Percentiles rank a stretch among this genome's conserved stretches.
These are phyloP conservation scores for Fusarium papillatum DNA, from an alignment of 2,329 filamentous ascomycete genomes.

Conservation along the genomic window DNA sequence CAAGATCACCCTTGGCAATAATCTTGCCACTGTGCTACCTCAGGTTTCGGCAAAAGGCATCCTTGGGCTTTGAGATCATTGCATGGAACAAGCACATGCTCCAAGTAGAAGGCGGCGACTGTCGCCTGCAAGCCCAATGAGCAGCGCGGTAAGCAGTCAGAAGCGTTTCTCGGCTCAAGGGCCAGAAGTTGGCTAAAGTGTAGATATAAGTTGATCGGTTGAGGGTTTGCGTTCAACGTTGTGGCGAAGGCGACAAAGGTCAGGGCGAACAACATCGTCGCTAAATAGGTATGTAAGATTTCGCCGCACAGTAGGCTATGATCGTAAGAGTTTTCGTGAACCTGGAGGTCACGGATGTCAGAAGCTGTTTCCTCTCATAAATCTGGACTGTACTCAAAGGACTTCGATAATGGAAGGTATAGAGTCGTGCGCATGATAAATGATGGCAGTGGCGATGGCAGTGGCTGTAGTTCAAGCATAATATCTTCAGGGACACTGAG, in stretches of 20 bases:
- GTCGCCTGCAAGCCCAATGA: too few species aligned
- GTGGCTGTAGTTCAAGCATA: background rate
- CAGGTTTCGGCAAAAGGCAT: background rate
- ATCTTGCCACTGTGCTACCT: too few species aligned
- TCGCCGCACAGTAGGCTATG: background rate
- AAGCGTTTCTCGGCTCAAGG: too few species aligned
- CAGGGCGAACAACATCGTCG: background rate
- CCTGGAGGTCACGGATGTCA: background rate
- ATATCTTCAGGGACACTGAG: background rate
- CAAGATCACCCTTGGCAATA: too few species aligned
- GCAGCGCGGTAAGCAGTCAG: too few species aligned
- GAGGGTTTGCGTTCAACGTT: background rate
- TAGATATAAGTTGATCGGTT: background rate
- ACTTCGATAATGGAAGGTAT: background rate
- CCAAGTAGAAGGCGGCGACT: too few species aligned
- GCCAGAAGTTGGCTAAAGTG: too few species aligned
- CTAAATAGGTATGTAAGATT: too few species aligned
- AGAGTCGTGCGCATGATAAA: background rate
- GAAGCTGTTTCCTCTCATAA: background rate
- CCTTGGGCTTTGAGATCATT: background rate
- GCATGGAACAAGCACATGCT: too few species aligned
- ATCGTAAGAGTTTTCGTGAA: background rate
- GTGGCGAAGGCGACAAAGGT: background rate
- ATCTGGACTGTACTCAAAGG: background rate
- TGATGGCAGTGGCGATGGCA: background rate